phyloP scores from a whole-genome alignment of 2,329 filamentous ascomycete species.

The Arthrinium puccinioides region DNA sequence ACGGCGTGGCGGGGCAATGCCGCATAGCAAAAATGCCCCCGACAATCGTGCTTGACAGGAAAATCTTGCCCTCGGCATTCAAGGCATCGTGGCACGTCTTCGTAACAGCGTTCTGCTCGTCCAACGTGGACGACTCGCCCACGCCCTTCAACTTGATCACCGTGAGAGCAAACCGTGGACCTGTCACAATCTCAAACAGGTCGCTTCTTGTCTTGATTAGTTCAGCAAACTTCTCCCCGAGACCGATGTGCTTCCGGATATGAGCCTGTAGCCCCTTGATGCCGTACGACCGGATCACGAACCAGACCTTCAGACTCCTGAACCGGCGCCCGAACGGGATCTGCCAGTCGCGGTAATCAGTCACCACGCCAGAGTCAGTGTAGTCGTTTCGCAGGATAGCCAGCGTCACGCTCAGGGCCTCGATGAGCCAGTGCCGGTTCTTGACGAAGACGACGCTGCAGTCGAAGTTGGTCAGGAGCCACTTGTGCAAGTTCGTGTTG shows the following conservation, averaged over 20 bases:
- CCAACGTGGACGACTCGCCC: constrained; percentile 14
- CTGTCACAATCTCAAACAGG: constrained; percentile 68
- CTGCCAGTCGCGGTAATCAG: constrained; percentile 96
- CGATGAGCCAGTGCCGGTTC: constrained; percentile 66
- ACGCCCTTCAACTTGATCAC: constrained; percentile 60
- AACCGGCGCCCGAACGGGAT: constrained; percentile 88
- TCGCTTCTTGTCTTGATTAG: constrained; percentile 54
- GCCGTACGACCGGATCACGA: constrained; percentile 80
- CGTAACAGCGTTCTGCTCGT: constrained; percentile 60
- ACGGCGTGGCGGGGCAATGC: constrained; percentile 65
- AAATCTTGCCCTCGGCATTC: constrained; percentile 70
- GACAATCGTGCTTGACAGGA: constrained; percentile 71
- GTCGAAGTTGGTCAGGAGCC: constrained; percentile 92
- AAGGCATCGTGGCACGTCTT: constrained; percentile 69
- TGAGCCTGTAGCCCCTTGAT: constrained; percentile 67
- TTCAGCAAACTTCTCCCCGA: constrained; percentile 64
- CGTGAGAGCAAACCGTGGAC: constrained; percentile 70
- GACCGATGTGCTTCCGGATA: constrained; percentile 58
- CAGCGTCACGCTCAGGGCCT: constrained; percentile 71
- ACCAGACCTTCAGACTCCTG: constrained; percentile 89
- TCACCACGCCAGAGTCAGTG: constrained; percentile 76
- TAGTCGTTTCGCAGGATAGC: constrained; percentile 76
- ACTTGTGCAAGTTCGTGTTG: constrained; percentile 96
- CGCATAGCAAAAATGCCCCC: constrained; percentile 71
- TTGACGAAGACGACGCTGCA: constrained; percentile 74